phyloP scores from a whole-genome alignment of 1,284 basidiomycete genomes.

The Cryptococcus hybrid region DNA sequence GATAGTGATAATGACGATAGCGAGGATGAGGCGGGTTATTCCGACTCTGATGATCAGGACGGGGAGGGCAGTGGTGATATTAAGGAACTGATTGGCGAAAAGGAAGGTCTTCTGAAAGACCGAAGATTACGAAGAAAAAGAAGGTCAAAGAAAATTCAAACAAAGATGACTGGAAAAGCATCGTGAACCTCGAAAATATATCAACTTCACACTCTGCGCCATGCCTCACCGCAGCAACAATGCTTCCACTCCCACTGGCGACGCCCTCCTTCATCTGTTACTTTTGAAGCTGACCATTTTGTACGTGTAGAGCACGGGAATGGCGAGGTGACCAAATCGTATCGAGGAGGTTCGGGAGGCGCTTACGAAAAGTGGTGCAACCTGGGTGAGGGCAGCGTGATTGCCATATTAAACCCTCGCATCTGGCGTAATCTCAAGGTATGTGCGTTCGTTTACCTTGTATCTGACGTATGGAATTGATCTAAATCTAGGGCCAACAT shows the following conservation, averaged over 20 bases:
- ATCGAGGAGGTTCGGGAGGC: conserved; percentile 83
- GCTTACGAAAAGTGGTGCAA: conserved; percentile 80
- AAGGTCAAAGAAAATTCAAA: conserved; percentile 5
- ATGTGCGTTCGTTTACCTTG: conserved; percentile 20
- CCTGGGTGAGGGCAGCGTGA: conserved; percentile 79
- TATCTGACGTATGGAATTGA: background rate
- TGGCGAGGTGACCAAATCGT: conserved; percentile 59
- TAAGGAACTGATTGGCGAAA: conserved; percentile 1
- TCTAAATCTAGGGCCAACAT: conserved; percentile 15
- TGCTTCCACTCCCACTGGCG: conserved; percentile 56
- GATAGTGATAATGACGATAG: conserved; percentile 13
- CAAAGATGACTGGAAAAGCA: conserved; percentile 16
- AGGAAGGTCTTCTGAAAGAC: background rate
- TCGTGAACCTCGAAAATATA: conserved; percentile 60
- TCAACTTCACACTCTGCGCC: conserved; percentile 72
- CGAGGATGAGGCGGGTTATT: conserved; percentile 3
- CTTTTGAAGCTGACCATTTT: conserved; percentile 75
- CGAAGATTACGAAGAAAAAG: conserved; percentile 15
- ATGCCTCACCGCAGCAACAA: conserved; percentile 52
- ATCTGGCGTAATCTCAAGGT: conserved; percentile 83
- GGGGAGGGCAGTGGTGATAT: conserved; percentile 23
- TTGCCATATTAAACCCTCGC: conserved; percentile 84
- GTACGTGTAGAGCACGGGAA: conserved; percentile 53
- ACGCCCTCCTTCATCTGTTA: conserved; percentile 76
- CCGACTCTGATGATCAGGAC: conserved; percentile 14